Evolutionary conservation across 768 basidiomycete species (phyloP), one percentile per base, ranked within the genome.

Genomic region (Punctularia strigosozonata): DNA sequence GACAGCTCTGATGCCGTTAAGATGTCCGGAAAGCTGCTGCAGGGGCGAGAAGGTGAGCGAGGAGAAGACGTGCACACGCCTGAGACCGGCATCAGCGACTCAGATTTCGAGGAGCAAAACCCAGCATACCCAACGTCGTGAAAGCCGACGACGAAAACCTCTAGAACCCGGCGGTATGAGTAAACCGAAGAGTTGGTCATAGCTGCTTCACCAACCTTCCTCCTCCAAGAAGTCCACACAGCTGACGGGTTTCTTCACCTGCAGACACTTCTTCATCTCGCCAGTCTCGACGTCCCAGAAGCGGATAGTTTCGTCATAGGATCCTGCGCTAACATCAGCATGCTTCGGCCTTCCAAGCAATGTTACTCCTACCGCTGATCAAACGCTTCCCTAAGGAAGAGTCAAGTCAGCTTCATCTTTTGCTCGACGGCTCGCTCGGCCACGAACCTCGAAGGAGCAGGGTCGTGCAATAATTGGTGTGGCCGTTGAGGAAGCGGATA

Each of bases 131-230:
- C 89, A 41, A 91, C 81, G 50, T 92, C 90, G 44, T 91, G 87
- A 60, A 90, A 91, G 1, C 89, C 90, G 24, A 88, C 86, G 12
- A 88, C 89, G 41, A 92, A 86, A 3, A 91, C 84, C 71, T 87
- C 80, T 85, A 43, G 13, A 24, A 7, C 28, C 17, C 26, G n/a
- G n/a, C n/a, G n/a, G n/a, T n/a, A n/a, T n/a, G n/a, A n/a, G n/a
- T n/a, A n/a, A n/a, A n/a, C n/a, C n/a, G n/a, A n/a, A n/a, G n/a
- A n/a, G n/a, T n/a, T n/a, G n/a, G n/a, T n/a, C n/a, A n/a, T n/a
- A n/a, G n/a, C n/a, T n/a, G n/a, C n/a, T n/a, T 15, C 23, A 56
- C 65, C 1, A 28, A 80, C 82, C 81, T 60, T 88, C 84, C 38
- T 87, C 81, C 1, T 76, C 72, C 45, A 86, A 60, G 56, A 84